phyloP scores from a whole-genome alignment of 306 rosid species.

The Cucurbita moschata region DNA sequence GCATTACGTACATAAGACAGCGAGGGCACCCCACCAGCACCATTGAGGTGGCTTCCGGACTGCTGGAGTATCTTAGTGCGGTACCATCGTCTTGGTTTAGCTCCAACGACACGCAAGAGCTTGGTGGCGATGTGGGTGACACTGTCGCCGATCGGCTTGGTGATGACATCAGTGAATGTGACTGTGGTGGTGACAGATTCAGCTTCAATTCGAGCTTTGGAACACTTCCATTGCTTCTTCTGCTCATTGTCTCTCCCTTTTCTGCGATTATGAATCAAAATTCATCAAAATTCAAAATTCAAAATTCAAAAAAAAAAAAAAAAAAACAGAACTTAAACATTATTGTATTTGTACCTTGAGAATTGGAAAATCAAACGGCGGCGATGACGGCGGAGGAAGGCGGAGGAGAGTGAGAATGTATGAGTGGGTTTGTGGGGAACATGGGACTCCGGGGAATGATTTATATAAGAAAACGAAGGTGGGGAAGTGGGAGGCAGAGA shows the following conservation, averaged over 20 bases:
- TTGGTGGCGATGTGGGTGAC: conserved; percentile 61
- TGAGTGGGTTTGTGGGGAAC: conserved; percentile 18
- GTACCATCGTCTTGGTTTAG: conserved; percentile 31
- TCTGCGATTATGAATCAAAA: background rate
- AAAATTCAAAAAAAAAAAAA: too few relatives aligned
- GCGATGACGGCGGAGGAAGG: background rate
- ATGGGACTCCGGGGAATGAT: conserved; percentile 29
- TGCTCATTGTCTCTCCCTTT: conserved; percentile 32
- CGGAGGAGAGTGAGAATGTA: conserved; percentile 2
- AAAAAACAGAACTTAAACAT: background rate
- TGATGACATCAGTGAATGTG: conserved; percentile 27
- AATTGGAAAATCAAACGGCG: background rate
- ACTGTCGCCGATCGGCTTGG: conserved; percentile 47
- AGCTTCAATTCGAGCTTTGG: conserved; percentile 82
- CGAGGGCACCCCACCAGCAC: conserved; percentile 73
- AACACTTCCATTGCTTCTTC: conserved; percentile 28
- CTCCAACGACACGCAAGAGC: conserved; percentile 76
- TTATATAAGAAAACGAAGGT: conserved; percentile 44
- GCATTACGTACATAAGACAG: conserved; percentile 92
- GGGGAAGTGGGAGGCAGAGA: conserved; percentile 32
- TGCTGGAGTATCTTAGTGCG: conserved; percentile 27
- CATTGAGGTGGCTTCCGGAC: conserved; percentile 69
- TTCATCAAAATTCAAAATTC: background rate
- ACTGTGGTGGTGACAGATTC: conserved; percentile 73
- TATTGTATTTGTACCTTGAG: background rate